Evolutionary conservation across 129 eudicot species (phyloP), one percentile per base, ranked within the genome.

Genomic region (Tagetes erecta): DNA sequence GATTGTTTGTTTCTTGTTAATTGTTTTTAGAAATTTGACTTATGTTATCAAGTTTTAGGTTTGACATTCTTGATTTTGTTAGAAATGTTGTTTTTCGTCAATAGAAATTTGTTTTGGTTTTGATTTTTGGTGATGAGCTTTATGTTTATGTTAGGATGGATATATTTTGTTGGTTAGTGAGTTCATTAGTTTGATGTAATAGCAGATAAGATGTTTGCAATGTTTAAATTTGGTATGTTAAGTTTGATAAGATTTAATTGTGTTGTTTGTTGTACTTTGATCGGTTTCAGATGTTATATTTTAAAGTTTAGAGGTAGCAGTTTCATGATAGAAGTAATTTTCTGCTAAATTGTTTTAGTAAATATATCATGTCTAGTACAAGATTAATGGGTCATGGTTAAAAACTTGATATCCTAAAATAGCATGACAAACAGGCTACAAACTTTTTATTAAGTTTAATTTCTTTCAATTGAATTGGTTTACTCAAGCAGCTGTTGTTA

Each of bases 131-230:
- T 7, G 33, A 10, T 36, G 69, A 30, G 35, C 1, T 44, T 70
- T 30, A 30, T 11, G 68, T 31, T 57, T 10, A 44, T 73, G 42
- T 45, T 62, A 36, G 63, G 63, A 10, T 10, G 79, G 12, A 11
- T 74, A 36, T 36, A 38, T 35, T 44, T 71, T 71, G 51, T 14
- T 49, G 2, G 68, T 72, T 42, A 42, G 77, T 58, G 42, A 31
- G 68, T 63, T 27, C 75, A 53, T 62, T 74, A 30, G 63, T 47
- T 74, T 74, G 70, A 60, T 34, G 37, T 4, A 20, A 14, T 14
- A 36, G 4, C 71, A 63, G 38, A 14, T 46, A 4, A 46, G 5
- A n/a, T 35, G 10, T n/a, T 46, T 59, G 45, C 27, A 37, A 2
- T 45, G 67, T 68, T 53, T 33, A 49, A 38, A 2, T 53, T 39